phyloP scores from a whole-genome alignment of 768 basidiomycete species.

The Polyporus arcularius region DNA sequence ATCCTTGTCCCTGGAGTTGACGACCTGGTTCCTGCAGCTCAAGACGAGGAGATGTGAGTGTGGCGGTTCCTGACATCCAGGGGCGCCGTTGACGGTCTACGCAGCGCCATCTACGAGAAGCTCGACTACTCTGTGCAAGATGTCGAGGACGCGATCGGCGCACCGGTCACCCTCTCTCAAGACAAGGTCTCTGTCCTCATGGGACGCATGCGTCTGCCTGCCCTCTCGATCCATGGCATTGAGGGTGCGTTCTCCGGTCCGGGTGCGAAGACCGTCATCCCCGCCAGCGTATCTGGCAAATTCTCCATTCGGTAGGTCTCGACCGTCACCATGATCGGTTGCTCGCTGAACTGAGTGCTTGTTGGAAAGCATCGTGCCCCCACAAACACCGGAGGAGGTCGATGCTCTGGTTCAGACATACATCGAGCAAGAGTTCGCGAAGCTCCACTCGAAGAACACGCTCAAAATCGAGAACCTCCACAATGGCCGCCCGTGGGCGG shows the following conservation, averaged over 20 bases:
- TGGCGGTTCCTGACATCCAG: neutral
- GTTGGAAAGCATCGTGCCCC: constrained; percentile 67
- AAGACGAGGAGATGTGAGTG: constrained; percentile 67
- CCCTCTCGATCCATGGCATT: constrained; percentile 91
- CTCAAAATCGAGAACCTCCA: constrained; percentile 70
- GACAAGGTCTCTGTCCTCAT: constrained; percentile 83
- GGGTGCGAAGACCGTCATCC: constrained; percentile 92
- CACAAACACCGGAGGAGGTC: constrained; percentile 75
- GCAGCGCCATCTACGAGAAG: constrained; percentile 66
- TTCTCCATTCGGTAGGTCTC: constrained; percentile 80
- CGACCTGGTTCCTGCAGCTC: constrained; percentile 76
- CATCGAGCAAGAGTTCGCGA: constrained; percentile 78
- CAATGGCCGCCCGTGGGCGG: constrained; percentile 90
- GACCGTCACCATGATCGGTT: neutral
- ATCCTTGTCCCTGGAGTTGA: constrained; percentile 90
- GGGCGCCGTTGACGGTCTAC: neutral
- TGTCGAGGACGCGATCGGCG: constrained; percentile 75
- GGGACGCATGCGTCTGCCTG: constrained; percentile 91
- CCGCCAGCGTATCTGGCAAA: constrained; percentile 85
- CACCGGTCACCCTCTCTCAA: constrained; percentile 65
- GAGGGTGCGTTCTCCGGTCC: constrained; percentile 89
- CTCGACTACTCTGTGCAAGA: constrained; percentile 76
- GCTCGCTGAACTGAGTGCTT: neutral
- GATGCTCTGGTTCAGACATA: constrained; percentile 71
- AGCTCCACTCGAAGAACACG: constrained; percentile 83